A percentile compares a stretch with the other conserved stretches of the same genome.
Conservation (phyloP, 202 grass and related monocot genomes). For the Digitaria exilis region DNA sequence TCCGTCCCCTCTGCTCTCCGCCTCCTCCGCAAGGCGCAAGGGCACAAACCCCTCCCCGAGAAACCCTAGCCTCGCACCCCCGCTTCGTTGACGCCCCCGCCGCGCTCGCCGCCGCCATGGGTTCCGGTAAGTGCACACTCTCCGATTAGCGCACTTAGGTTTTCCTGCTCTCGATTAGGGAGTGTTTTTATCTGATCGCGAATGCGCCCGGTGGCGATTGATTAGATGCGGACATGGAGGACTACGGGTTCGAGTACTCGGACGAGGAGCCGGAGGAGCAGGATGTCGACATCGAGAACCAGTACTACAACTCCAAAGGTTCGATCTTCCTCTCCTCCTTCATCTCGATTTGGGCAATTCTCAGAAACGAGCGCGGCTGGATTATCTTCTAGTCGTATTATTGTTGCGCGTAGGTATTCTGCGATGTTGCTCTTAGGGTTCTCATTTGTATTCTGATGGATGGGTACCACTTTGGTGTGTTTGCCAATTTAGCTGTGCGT, state of each 20-base stretch:
- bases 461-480: background rate
- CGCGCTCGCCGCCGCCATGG: constrained; percentile 38
- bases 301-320: constrained; percentile 99
- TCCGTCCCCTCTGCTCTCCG: background rate
- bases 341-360: background rate
- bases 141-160: background rate
- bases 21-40: background rate
- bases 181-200: background rate
- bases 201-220: background rate
- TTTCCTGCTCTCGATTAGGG: background rate
- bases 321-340: constrained; percentile 9
- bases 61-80: constrained; percentile 47
- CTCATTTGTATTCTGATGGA: background rate
- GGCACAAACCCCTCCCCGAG: constrained; percentile 5
- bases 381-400: background rate
- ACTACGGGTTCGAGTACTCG: constrained; percentile 98
- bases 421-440: background rate
- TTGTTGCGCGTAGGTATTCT: background rate
- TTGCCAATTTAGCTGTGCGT: background rate
- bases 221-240: constrained; percentile 98
- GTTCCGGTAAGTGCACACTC: constrained; percentile 32
- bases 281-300: constrained; percentile 99
- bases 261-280: constrained; percentile 95
- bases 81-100: background rate
- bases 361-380: too few relatives aligned